Conservation (phyloP, 371 early-diverging fungal genomes). For the Mucor indicus region DNA sequence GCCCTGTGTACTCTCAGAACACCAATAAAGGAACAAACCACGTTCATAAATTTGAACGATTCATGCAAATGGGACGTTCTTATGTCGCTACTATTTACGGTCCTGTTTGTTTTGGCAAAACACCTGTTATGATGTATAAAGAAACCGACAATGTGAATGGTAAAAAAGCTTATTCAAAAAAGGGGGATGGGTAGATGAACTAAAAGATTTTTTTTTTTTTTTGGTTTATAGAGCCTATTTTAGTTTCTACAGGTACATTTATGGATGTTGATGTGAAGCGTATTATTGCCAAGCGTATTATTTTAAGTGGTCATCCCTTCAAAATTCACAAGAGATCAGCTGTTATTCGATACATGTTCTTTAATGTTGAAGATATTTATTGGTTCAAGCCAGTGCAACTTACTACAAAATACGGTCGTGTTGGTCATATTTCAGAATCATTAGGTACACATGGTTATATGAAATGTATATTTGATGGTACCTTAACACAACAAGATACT, state of each 20-base stretch:
- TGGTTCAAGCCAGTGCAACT: constrained; percentile 96
- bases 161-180: constrained; percentile 7
- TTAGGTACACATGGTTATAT: constrained; percentile 98
- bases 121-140: constrained; percentile 75
- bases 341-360: constrained; percentile 96
- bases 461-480: constrained; percentile 94
- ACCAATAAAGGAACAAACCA: constrained; percentile 79
- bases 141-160: constrained; percentile 60
- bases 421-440: constrained; percentile 89
- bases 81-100: constrained; percentile 85
- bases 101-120: constrained; percentile 83
- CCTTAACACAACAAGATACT: constrained; percentile 89
- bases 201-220: too few relatives aligned
- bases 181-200: background rate
- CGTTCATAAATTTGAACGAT: constrained; percentile 95
- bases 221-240: constrained; percentile 45
- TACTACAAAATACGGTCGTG: constrained; percentile 84
- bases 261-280: constrained; percentile 78
- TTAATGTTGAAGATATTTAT: constrained; percentile 82
- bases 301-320: constrained; percentile 94
- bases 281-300: constrained; percentile 91
- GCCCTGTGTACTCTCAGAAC: constrained; percentile 88
- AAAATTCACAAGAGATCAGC: constrained; percentile 90
- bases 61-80: constrained; percentile 69
- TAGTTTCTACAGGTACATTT: constrained; percentile 80